Percentiles rank a stretch among this genome's conserved stretches.
Evolutionary conservation across 2,329 filamentous ascomycete species (phyloP).

Genomic region (Calonectria fujianensis): DNA sequence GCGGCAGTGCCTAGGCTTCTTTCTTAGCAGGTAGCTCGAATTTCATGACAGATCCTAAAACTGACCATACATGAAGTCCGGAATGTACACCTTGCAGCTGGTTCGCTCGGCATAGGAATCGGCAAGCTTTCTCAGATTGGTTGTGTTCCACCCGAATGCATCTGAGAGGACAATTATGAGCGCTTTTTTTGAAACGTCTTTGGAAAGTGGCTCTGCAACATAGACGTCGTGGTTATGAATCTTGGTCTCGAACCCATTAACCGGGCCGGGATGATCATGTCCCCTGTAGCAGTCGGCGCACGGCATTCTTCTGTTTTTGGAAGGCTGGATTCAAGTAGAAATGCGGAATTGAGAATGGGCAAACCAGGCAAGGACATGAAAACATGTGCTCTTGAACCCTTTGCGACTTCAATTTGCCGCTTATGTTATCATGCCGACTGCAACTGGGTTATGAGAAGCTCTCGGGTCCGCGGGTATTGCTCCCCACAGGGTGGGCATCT

Average conservation of each 20-base stretch:
- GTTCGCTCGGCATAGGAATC: constrained; percentile 6
- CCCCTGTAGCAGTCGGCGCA: constrained; percentile 2
- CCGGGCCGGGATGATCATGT: background rate
- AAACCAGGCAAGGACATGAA: background rate
- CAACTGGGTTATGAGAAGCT: background rate
- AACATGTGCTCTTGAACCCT: background rate
- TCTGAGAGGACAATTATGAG: constrained; percentile 1
- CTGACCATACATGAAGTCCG: background rate
- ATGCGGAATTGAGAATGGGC: background rate
- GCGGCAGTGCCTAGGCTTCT: background rate
- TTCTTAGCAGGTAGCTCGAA: too few relatives aligned
- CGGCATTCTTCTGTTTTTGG: background rate
- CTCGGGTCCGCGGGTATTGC: background rate
- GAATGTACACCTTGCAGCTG: background rate
- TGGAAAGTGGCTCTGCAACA: background rate
- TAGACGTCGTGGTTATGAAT: constrained; percentile 2
- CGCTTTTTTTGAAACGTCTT: background rate
- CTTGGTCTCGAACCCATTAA: constrained; percentile 1
- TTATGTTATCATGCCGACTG: background rate
- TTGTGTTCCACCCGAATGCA: constrained; percentile 6
- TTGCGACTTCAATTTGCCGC: background rate
- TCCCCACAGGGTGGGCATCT: background rate
- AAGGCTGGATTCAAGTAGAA: background rate
- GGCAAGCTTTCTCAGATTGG: background rate
- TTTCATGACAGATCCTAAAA: too few relatives aligned